These are phyloP conservation scores for Dactylis glomerata DNA, from an alignment of 176 grass and related monocot species.

Conservation along the genomic window DNA sequence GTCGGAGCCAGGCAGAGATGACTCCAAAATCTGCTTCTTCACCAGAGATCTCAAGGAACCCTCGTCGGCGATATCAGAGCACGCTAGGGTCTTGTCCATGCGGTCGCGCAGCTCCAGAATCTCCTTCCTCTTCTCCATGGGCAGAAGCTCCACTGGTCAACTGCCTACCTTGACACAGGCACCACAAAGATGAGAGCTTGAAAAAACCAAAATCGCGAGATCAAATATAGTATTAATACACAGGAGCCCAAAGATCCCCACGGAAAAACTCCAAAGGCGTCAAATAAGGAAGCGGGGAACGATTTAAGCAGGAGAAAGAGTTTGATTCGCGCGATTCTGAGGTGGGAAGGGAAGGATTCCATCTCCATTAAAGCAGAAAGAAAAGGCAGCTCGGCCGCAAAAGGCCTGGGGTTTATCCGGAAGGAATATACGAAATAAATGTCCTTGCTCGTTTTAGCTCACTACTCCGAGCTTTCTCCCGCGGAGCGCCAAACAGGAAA, in stretches of 20 bases:
- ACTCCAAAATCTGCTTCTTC: constrained; percentile 57
- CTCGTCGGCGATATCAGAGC: constrained; percentile 37
- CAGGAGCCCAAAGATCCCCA: neutral
- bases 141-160: neutral
- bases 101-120: constrained; percentile 56
- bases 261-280: neutral
- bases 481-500: neutral
- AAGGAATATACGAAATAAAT: neutral
- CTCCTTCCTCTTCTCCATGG: constrained; percentile 70
- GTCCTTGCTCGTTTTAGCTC: neutral
- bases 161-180: neutral
- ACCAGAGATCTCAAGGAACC: constrained; percentile 57
- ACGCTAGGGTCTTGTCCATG: constrained; percentile 6
- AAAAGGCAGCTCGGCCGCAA: neutral
- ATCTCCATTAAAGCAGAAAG: neutral
- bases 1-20: constrained; percentile 11
- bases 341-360: neutral
- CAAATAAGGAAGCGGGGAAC: neutral
- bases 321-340: neutral
- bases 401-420: neutral
- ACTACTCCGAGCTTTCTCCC: neutral
- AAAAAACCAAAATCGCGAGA: neutral
- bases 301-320: neutral
- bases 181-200: neutral
- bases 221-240: neutral